phyloP scores from a whole-genome alignment of 768 basidiomycete species.

The Naganishia antarctica region DNA sequence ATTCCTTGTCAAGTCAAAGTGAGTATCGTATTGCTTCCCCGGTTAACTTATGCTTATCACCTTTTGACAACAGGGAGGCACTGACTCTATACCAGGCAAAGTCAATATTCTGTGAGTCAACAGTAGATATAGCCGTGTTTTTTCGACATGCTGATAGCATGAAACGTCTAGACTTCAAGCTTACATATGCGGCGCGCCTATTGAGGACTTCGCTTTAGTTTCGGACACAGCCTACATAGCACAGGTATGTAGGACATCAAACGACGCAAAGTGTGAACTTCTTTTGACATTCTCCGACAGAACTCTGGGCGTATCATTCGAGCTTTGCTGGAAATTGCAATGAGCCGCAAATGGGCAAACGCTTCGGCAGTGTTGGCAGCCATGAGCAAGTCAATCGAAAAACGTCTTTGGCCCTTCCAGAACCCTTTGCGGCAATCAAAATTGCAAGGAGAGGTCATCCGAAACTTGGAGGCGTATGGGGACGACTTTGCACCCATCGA shows the following conservation, averaged over 20 bases:
- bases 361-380: slow-evolving; percentile 73
- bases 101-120: slow-evolving; percentile 70
- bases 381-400: slow-evolving; percentile 88
- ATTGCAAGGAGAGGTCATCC: slow-evolving; percentile 70
- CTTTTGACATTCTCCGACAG: slow-evolving; percentile 27
- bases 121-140: background rate
- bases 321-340: slow-evolving; percentile 88
- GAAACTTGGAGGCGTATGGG: slow-evolving; percentile 72
- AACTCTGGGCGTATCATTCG: slow-evolving; percentile 91
- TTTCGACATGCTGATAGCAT: background rate
- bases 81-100: slow-evolving; percentile 67
- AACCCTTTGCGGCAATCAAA: slow-evolving; percentile 71
- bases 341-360: slow-evolving; percentile 86
- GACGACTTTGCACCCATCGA: slow-evolving; percentile 74
- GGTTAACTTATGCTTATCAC: background rate
- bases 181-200: slow-evolving; percentile 69
- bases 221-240: slow-evolving; percentile 92
- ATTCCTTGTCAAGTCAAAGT: slow-evolving; percentile 80
- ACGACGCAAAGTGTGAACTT: background rate
- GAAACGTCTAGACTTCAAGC: slow-evolving; percentile 59
- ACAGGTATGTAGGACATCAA: slow-evolving; percentile 53
- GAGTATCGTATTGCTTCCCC: slow-evolving; percentile 29
- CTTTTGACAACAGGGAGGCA: slow-evolving; percentile 56
- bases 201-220: slow-evolving; percentile 92
- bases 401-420: slow-evolving; percentile 88